Conservation (phyloP, 73 alveolate genomes). For the Diophrys sp. region DNA sequence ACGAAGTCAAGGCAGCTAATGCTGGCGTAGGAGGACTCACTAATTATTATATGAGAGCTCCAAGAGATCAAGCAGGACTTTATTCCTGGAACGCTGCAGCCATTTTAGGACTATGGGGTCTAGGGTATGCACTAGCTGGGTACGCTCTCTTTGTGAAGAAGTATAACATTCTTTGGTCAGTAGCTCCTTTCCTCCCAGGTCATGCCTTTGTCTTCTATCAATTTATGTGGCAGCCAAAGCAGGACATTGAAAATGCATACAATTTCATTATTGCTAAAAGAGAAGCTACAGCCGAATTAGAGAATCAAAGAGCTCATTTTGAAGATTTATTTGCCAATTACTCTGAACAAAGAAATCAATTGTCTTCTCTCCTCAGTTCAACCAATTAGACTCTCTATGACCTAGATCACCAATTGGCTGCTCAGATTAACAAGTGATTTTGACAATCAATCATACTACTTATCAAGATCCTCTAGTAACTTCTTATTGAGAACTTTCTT, state of each 20-base stretch:
- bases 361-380: neutral
- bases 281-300: slow-evolving; percentile 39
- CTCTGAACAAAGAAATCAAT: neutral
- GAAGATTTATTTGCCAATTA: neutral
- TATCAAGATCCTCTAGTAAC: too few species aligned
- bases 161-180: slow-evolving; percentile 43
- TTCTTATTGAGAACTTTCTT: too few species aligned
- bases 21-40: slow-evolving; percentile 16
- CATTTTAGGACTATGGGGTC: slow-evolving; percentile 18
- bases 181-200: slow-evolving; percentile 23
- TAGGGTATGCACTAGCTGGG: slow-evolving; percentile 16
- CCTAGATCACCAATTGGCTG: neutral
- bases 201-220: slow-evolving; percentile 4
- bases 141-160: slow-evolving; percentile 26
- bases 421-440: too few species aligned
- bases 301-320: slow-evolving; percentile 13
- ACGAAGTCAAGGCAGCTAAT: slow-evolving; percentile 31
- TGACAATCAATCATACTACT: too few species aligned
- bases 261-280: slow-evolving; percentile 32
- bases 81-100: slow-evolving; percentile 18
- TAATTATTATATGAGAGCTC: slow-evolving; percentile 9
- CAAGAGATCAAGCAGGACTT: slow-evolving; percentile 29
- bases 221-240: slow-evolving; percentile 11
- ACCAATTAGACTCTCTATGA: neutral
- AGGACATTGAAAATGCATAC: slow-evolving; percentile 22